A percentile compares a stretch with the other conserved stretches of the same genome.
phyloP scores from a whole-genome alignment of 2,329 filamentous ascomycete genomes.

The Dothidotthia symphoricarpi region DNA sequence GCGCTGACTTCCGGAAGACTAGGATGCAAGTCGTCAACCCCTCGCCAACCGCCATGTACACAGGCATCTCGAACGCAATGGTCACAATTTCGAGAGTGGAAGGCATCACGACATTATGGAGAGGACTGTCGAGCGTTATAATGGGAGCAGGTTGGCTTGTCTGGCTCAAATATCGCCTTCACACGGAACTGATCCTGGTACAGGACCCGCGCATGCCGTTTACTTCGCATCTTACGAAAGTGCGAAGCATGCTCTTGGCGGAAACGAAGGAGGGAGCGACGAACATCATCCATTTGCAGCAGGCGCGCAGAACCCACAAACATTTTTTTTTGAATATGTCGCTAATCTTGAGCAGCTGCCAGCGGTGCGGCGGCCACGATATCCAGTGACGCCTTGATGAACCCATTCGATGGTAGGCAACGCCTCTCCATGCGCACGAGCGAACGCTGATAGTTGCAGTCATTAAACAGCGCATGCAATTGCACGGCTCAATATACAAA shows the following conservation, averaged over 20 bases:
- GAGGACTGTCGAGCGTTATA: constrained; percentile 93
- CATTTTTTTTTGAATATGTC: constrained; percentile 1
- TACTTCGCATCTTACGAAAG: constrained; percentile 98
- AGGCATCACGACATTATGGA: constrained; percentile 88
- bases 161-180: constrained; percentile 1
- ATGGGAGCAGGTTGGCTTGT: constrained; percentile 74
- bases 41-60: constrained; percentile 75
- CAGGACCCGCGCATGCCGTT: constrained; percentile 93
- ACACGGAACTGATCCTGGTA: constrained; percentile 27
- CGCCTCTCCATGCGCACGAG: background rate
- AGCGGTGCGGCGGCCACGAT: constrained; percentile 95
- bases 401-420: constrained; percentile 88
- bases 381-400: constrained; percentile 97
- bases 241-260: constrained; percentile 93
- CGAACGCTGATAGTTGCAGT: constrained; percentile 56
- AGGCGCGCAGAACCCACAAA: constrained; percentile 54
- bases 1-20: constrained; percentile 60
- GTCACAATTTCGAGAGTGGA: constrained; percentile 89
- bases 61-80: constrained; percentile 86
- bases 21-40: constrained; percentile 97
- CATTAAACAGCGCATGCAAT: constrained; percentile 99
- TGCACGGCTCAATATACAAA: constrained; percentile 90
- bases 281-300: constrained; percentile 91
- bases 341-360: constrained; percentile 62
- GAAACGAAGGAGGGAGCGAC: constrained; percentile 80